A percentile compares a stretch with the other conserved stretches of the same genome.
These are phyloP conservation scores for Hagleromyces aurorensis DNA, from an alignment of 805 yeast genomes.

Conservation along the genomic window DNA sequence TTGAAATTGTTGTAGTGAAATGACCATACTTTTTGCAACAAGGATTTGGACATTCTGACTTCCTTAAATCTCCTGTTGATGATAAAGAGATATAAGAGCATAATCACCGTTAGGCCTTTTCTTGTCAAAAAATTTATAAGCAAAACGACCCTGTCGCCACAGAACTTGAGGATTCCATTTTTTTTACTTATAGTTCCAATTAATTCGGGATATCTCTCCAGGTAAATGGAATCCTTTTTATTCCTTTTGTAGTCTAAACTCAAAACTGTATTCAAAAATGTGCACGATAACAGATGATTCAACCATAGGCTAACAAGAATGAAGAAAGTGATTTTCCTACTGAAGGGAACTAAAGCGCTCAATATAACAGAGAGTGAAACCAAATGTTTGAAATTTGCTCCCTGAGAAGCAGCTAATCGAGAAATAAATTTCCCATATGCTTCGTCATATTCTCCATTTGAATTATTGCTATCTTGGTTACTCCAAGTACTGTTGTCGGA, in stretches of 20 bases:
- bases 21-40: no score
- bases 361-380: slow-evolving; percentile 15
- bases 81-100: no score
- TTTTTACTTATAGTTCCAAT: no score
- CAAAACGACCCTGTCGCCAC: slow-evolving; percentile 43
- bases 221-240: no score
- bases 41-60: no score
- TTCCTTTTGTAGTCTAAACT: slow-evolving; percentile 60
- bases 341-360: slow-evolving; percentile 29
- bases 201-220: no score
- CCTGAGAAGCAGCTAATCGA: slow-evolving; percentile 5
- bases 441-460: slow-evolving; percentile 12
- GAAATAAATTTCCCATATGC: slow-evolving; percentile 37
- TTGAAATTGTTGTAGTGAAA: no score
- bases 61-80: no score
- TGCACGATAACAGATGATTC: slow-evolving; percentile 53
- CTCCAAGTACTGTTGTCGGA: neutral
- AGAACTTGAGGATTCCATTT: no score
- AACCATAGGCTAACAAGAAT: slow-evolving; percentile 41
- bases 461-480: neutral
- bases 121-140: slow-evolving; percentile 47
- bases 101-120: slow-evolving; percentile 50
- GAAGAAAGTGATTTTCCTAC: slow-evolving; percentile 39
- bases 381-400: slow-evolving; percentile 3
- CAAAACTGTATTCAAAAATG: slow-evolving; percentile 58